Conservation (phyloP, 2,329 filamentous ascomycete genomes). For the Diaporthe citrichinensis region DNA sequence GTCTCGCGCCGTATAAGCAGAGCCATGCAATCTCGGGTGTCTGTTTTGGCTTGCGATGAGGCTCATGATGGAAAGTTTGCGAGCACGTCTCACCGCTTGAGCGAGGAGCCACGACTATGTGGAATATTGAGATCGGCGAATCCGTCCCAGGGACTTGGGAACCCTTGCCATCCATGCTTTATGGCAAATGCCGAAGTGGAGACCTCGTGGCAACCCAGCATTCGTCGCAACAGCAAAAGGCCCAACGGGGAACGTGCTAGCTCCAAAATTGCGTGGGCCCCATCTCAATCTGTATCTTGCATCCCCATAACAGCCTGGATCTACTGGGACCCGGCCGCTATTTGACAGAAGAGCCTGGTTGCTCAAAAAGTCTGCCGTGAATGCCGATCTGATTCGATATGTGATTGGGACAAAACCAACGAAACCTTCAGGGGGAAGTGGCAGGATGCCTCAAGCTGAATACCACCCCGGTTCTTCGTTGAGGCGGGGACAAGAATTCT, state of each 20-base stretch:
- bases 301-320: not conserved
- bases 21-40: not conserved
- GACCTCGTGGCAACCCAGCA: not conserved
- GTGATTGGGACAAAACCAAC: not conserved
- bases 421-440: not conserved
- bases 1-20: not conserved
- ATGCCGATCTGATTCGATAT: not conserved
- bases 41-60: not conserved
- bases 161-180: constrained; percentile 3
- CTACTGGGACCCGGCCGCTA: not conserved
- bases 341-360: not conserved
- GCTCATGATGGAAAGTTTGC: not conserved
- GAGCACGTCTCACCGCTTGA: constrained; percentile 9
- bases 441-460: not conserved
- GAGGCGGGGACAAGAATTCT: constrained; percentile 3
- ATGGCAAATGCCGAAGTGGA: constrained; percentile 29
- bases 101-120: not conserved
- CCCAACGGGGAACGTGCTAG: not conserved
- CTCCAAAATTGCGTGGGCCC: constrained; percentile 11
- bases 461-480: too few relatives aligned
- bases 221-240: not conserved
- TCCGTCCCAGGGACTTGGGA: constrained; percentile 27
- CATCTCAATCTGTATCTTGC: constrained; percentile 7
- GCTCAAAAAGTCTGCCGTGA: not conserved
- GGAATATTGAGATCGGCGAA: constrained; percentile 19